Evolutionary conservation across 2,329 filamentous ascomycete species (phyloP), one percentile per base, ranked within the genome.

Genomic region (Scedosporium apiospermum): DNA sequence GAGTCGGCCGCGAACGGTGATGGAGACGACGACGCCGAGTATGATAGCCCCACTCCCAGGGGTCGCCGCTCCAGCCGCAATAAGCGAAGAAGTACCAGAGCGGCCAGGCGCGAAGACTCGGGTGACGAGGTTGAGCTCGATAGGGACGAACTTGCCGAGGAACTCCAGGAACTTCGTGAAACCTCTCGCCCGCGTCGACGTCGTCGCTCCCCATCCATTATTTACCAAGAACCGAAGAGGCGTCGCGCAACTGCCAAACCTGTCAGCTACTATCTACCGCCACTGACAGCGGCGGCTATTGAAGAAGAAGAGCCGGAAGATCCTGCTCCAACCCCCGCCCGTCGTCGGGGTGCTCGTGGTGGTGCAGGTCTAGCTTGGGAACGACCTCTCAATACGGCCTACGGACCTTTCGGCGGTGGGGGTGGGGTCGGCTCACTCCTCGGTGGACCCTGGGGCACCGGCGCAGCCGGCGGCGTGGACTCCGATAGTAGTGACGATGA

Each of bases 401-500:
- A 88, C 71, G 95, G 95, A 7, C 95, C 95, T 2, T 98, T 99
- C 74, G 95, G 92, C 64, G 92, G 95, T 51, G 90, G 89, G 57
- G 86, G 88, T 53, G 90, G 90, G 42, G 82, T 82, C 51, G 82
- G 87, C 38, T 85, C 91, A 16, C 80, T 95, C 12, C 82, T 93
- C 62, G 86, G 81, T 65, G 91, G 90, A 1, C 88, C 89, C 4
- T 90, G 88, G 79, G 89, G 88, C 63, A 85, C 85, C 53, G 88
- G 84, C 12, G 89, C 89, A 23, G 85, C 85, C 65, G 92, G 88
- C 30, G 90, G 89, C 61, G 89, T 87, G 7, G 95, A 98, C 69
- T 96, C 93, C 5, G 95, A 99, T 72, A 97, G 92, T 73, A 99
- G 95, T 72, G 95, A 99, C 69, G 95, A 99, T 67, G 95, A 99